These are phyloP conservation scores for Candida hungchunana DNA, from an alignment of 805 yeast species.

Conservation along the genomic window DNA sequence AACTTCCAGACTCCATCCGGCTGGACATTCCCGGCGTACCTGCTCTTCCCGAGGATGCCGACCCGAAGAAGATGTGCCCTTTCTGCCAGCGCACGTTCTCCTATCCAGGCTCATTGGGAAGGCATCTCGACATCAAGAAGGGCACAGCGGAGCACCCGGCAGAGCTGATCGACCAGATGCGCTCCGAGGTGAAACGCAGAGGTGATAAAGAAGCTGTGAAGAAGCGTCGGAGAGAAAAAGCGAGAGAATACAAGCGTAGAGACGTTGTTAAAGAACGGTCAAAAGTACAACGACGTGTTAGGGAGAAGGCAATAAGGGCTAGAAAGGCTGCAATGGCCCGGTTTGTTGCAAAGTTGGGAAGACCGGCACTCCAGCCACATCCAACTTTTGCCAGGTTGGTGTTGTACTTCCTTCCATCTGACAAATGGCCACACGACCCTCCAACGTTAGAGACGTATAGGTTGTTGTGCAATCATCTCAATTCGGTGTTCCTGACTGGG, in stretches of 20 bases:
- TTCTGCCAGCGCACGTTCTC: conserved; percentile 53
- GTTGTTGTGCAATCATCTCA: conserved; percentile 28
- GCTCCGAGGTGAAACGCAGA: conserved; percentile 48
- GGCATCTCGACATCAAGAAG: conserved; percentile 53
- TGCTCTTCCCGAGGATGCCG: conserved; percentile 28
- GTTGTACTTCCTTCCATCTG: conserved; percentile 40
- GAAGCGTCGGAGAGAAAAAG: conserved; percentile 36
- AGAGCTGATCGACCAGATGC: conserved; percentile 40
- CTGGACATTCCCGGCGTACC: conserved; percentile 19
- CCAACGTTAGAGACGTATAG: conserved; percentile 44
- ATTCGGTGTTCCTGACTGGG: conserved; percentile 19
- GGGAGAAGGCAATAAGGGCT: conserved; percentile 40
- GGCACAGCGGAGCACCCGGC: conserved; percentile 51
- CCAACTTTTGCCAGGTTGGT: conserved; percentile 49
- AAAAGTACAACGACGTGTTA: conserved; percentile 38
- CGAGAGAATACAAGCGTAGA: conserved; percentile 42
- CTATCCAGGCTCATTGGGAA: conserved; percentile 55
- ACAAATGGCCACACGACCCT: conserved; percentile 49
- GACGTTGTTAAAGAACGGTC: conserved; percentile 45
- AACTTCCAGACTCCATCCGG: conserved; percentile 12
- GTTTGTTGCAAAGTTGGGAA: conserved; percentile 34
- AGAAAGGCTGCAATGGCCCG: conserved; percentile 31
- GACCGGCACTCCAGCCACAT: conserved; percentile 37
- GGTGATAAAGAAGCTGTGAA: conserved; percentile 42
- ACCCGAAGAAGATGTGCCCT: conserved; percentile 36